A percentile compares a stretch with the other conserved stretches of the same genome.
phyloP scores from a whole-genome alignment of 2,329 filamentous ascomycete genomes.

The Neonectria sp. region DNA sequence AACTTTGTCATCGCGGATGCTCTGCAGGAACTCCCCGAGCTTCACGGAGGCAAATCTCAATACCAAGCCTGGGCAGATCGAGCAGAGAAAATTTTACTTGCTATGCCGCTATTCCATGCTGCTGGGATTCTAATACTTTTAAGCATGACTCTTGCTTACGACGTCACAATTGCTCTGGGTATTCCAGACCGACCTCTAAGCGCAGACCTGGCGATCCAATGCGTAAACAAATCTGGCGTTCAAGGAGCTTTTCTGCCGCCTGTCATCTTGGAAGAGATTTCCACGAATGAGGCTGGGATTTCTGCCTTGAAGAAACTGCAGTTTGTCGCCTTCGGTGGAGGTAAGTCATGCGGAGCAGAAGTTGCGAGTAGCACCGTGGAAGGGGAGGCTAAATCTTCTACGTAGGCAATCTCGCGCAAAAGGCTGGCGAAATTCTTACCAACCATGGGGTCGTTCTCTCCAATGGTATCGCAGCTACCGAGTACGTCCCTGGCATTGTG shows the following conservation, averaged over 20 bases:
- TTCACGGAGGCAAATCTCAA: constrained; percentile 19
- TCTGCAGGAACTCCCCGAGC: constrained; percentile 18
- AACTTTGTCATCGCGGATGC: constrained; percentile 35
- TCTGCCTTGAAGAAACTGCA: constrained; percentile 52
- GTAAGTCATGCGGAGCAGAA: constrained; percentile 40
- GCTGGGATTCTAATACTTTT: constrained; percentile 34
- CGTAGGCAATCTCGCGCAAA: constrained; percentile 54
- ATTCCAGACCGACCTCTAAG: constrained; percentile 54
- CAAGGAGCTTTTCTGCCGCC: constrained; percentile 54
- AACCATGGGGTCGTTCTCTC: constrained; percentile 51
- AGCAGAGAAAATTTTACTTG: constrained; percentile 27
- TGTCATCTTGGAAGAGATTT: constrained; percentile 61
- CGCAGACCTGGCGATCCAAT: constrained; percentile 52
- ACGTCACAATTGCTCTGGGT: constrained; percentile 45
- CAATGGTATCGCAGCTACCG: constrained; percentile 60
- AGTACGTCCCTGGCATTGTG: constrained; percentile 49
- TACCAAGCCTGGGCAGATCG: constrained; percentile 5
- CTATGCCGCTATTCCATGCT: constrained; percentile 44
- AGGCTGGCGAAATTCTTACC: constrained; percentile 56
- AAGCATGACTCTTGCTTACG: constrained; percentile 24
- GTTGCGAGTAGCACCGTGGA: neutral
- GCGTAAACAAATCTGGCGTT: constrained; percentile 46
- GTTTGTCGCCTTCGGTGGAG: constrained; percentile 56
- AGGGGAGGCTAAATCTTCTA: neutral
- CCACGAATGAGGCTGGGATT: constrained; percentile 50